These are phyloP conservation scores for Pleurotus tuoliensis DNA, from an alignment of 768 basidiomycete species.

Conservation along the genomic window DNA sequence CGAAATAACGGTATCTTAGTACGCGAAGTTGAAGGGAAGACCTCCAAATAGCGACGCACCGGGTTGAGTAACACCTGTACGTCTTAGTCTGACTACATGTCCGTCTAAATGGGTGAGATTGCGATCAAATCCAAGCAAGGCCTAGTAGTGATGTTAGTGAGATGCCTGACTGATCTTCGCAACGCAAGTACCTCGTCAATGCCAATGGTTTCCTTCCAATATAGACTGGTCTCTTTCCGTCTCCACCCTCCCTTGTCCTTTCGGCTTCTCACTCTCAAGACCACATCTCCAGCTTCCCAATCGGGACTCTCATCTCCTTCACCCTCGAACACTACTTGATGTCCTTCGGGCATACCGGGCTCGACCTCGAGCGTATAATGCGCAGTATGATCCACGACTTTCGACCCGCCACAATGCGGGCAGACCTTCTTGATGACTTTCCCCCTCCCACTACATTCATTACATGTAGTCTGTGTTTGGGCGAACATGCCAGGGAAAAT, in stretches of 20 bases:
- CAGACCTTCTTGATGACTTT: constrained; percentile 74
- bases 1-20: neutral
- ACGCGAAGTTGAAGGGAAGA: neutral
- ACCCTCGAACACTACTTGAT: constrained; percentile 92
- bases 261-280: constrained; percentile 78
- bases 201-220: constrained; percentile 89
- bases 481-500: constrained; percentile 98
- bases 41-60: constrained; percentile 36
- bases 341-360: constrained; percentile 88
- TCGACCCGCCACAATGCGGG: constrained; percentile 76
- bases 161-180: neutral
- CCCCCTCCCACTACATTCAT: constrained; percentile 83
- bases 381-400: constrained; percentile 77
- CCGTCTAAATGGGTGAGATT: constrained; percentile 93
- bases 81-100: constrained; percentile 62
- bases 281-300: constrained; percentile 93
- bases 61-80: constrained; percentile 88
- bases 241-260: constrained; percentile 78
- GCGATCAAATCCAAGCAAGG: constrained; percentile 92
- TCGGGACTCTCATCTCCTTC: constrained; percentile 96
- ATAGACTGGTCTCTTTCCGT: constrained; percentile 86
- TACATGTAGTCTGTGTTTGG: constrained; percentile 79
- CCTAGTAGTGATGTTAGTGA: constrained; percentile 41
- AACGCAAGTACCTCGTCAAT: constrained; percentile 73
- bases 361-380: constrained; percentile 83